Evolutionary conservation across 139 green algal genomes (phyloP).

Genomic region (Mesostigma viride): DNA sequence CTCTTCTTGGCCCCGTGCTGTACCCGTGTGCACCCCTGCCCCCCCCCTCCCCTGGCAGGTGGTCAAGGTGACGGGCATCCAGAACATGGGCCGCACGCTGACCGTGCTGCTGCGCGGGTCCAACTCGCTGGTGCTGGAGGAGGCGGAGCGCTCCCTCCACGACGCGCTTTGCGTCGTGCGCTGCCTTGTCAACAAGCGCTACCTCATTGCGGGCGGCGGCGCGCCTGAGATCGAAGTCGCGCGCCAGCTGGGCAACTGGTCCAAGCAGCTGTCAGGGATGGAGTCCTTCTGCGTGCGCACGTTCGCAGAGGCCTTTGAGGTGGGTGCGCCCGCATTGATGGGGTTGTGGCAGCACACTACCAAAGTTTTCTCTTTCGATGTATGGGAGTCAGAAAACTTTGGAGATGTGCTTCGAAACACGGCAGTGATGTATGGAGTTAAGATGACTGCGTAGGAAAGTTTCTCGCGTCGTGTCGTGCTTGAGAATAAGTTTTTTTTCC

Average conservation of each 20-base stretch:
- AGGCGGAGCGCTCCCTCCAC: slow-evolving; percentile 35
- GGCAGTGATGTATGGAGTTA: too few species aligned
- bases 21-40: too few species aligned
- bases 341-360: too few species aligned
- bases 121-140: slow-evolving; percentile 75
- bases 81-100: slow-evolving; percentile 71
- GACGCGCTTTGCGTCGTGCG: slow-evolving; percentile 50
- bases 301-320: slow-evolving; percentile 93
- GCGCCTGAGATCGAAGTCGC: slow-evolving; percentile 84
- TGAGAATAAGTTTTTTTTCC: too few species aligned
- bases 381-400: too few species aligned
- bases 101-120: slow-evolving; percentile 86
- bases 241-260: slow-evolving; percentile 66
- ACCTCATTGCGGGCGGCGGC: slow-evolving; percentile 81
- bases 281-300: slow-evolving; percentile 76
- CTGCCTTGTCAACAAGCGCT: slow-evolving; percentile 87
- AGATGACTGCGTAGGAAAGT: too few species aligned
- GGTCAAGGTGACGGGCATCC: slow-evolving; percentile 88
- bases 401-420: too few species aligned
- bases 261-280: slow-evolving; percentile 86
- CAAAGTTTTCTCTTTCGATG: too few species aligned
- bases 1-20: too few species aligned
- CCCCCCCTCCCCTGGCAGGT: too few species aligned
- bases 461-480: too few species aligned
- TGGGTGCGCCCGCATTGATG: too few species aligned